phyloP scores from a whole-genome alignment of 768 basidiomycete genomes.

The Clitopilus passeckerianus region DNA sequence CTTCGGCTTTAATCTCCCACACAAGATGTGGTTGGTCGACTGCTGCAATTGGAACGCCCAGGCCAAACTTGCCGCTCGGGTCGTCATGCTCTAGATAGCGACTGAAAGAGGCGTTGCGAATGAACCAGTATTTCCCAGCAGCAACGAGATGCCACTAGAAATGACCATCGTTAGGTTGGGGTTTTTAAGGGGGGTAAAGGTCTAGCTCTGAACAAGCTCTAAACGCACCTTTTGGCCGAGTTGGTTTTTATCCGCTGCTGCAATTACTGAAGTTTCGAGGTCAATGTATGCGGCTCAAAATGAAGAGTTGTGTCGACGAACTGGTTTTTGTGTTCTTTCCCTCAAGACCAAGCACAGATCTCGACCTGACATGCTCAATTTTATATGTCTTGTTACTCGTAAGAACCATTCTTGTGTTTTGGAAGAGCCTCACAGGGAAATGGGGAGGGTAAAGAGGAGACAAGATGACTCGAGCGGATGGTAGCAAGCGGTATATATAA shows the following conservation, averaged over 20 bases:
- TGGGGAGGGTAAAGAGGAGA: not conserved
- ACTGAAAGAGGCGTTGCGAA: not conserved
- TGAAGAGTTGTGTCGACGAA: not conserved
- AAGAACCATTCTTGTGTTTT: not conserved
- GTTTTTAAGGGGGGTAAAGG: not conserved
- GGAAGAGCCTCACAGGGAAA: not conserved
- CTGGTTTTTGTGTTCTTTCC: not conserved
- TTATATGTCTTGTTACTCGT: not conserved
- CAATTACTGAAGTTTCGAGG: not conserved
- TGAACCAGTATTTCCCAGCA: not conserved
- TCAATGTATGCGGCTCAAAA: not conserved
- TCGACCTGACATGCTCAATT: not conserved
- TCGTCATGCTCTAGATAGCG: not conserved
- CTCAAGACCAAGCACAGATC: not conserved
- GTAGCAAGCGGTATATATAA: not conserved
- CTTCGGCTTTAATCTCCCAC: not conserved
- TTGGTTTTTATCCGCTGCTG: not conserved
- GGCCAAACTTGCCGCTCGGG: not conserved
- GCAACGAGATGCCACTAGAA: not conserved
- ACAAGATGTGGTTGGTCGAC: not conserved
- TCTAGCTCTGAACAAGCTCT: no score
- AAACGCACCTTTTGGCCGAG: not conserved
- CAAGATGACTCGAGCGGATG: not conserved
- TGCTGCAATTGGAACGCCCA: not conserved
- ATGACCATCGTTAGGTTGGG: not conserved